Conservation (phyloP, 1,284 basidiomycete species). For the Pseudozyma sp. region DNA sequence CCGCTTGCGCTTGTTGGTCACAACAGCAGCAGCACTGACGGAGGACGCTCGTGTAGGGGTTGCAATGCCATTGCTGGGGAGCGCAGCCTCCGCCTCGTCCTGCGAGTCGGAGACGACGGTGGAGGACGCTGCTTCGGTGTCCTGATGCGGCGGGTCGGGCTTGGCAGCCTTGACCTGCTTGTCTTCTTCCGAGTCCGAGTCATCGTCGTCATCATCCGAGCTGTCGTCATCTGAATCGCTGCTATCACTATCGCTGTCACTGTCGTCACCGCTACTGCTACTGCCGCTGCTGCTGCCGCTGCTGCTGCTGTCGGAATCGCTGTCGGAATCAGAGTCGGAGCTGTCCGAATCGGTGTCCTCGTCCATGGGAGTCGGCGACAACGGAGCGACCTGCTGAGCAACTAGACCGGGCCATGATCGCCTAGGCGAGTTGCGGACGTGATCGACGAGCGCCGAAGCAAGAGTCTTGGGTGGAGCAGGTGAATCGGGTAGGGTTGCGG, state of each 20-base stretch:
- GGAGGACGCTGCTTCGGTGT: constrained; percentile 34
- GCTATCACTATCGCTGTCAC: constrained; percentile 4
- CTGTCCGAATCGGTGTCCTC: constrained; percentile 29
- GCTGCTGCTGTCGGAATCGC: constrained; percentile 6
- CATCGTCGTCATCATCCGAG: constrained; percentile 30
- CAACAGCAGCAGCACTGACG: constrained; percentile 3
- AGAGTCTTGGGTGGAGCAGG: constrained; percentile 34
- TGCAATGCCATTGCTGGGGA: constrained; percentile 37
- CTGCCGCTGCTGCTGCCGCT: constrained; percentile 6
- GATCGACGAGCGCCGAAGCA: constrained; percentile 43
- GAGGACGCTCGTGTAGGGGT: constrained; percentile 31
- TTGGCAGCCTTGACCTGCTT: constrained; percentile 36
- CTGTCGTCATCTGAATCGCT: not conserved
- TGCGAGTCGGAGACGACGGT: constrained; percentile 43
- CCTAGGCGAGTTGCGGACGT: constrained; percentile 43
- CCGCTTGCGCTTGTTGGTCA: constrained; percentile 36
- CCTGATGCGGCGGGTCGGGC: constrained; percentile 28
- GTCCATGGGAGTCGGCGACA: constrained; percentile 21
- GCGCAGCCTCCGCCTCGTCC: constrained; percentile 43
- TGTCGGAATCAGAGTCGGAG: constrained; percentile 15
- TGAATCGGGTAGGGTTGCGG: constrained; percentile 26
- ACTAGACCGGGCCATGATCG: constrained; percentile 38
- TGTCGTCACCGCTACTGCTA: not conserved
- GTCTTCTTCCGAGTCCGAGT: constrained; percentile 14
- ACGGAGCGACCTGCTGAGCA: not conserved